Evolutionary conservation across 257 asterid species (phyloP), one percentile per base, ranked within the genome.

Genomic region (Scutellaria minor): DNA sequence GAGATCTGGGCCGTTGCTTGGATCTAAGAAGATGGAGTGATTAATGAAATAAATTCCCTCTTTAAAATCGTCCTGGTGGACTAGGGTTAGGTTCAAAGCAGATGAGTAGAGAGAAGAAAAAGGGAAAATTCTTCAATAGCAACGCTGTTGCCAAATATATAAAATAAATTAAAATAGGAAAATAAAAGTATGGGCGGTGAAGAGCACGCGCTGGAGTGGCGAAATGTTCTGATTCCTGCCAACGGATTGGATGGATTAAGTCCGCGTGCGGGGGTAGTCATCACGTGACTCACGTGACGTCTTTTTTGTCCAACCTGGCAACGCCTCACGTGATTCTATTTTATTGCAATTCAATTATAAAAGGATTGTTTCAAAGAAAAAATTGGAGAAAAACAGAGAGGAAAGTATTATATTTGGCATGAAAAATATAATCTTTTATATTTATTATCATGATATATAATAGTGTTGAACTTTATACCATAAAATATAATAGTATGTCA

Each of bases 11-110:
- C 20, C 64, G 73, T 44, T 64, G 57, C 59, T 58, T 65, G 74
- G 79, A 72, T 77, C 78, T 60, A 71, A 48, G 63, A 77, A 77
- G 37, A 72, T 24, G 66, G 59, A 65, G 60, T 56, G 71, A 63
- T 63, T 48, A 73, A 42, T 15, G 75, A 53, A 79, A 82, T 64
- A 51, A 70, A 73, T 20, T 62, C 11, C 58, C 31, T 46, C 14
- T 70, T 75, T 12, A 1, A 64, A 31, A 63, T 55, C 13, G 67
- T 50, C 18, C 65, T 39, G 73, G 41, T 74, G 63, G 70, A 79
- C 80, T 77, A 83, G 87, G 82, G 82, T 76, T 83, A 72, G 79
- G 78, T 73, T 62, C 37, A 8, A 56, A 66, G 75, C 60, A 40
- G 71, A 56, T 51, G 78, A 70, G 80, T 60, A 31, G 66, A 73